A percentile compares a stretch with the other conserved stretches of the same genome.
Conservation (phyloP, 495 filamentous ascomycete genomes). For the Talaromyces trachyspermus region DNA sequence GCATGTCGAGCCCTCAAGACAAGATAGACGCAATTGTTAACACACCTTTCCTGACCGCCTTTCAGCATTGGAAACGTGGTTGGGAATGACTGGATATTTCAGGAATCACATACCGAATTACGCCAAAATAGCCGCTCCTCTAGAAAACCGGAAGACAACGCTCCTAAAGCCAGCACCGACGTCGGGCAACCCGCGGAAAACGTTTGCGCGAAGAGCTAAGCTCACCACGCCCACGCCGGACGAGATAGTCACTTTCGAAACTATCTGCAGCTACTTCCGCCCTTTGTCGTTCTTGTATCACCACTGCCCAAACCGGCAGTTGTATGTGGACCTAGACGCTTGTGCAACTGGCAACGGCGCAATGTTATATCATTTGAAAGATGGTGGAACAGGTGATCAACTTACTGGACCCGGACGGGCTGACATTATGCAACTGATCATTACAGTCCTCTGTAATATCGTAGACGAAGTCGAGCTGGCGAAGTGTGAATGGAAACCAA, state of each 20-base stretch:
- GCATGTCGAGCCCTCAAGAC: background rate
- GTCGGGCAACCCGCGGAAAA: background rate
- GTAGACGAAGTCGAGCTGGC: too few species aligned
- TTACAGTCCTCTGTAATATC: too few species aligned
- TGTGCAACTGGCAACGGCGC: conserved; percentile 2
- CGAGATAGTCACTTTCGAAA: background rate
- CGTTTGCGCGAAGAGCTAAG: background rate
- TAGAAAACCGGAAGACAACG: conserved; percentile 3
- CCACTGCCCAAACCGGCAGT: background rate
- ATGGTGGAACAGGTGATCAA: background rate
- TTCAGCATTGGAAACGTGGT: conserved; percentile 4
- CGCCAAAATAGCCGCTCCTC: background rate
- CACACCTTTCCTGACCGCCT: conserved; percentile 1
- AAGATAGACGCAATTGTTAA: conserved; percentile 1
- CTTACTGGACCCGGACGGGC: background rate
- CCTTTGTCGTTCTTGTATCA: background rate
- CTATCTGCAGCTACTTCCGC: background rate
- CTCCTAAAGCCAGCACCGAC: background rate
- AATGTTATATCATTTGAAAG: conserved; percentile 6
- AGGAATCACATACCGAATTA: conserved; percentile 5
- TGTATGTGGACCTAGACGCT: conserved; percentile 9
- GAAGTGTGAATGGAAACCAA: too few species aligned
- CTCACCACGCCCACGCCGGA: background rate
- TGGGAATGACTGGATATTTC: conserved; percentile 10
- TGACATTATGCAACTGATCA: too few species aligned